Base-by-base conservation (phyloP, 2,329 filamentous ascomycete genomes). In the Monascus ruber region DNA sequence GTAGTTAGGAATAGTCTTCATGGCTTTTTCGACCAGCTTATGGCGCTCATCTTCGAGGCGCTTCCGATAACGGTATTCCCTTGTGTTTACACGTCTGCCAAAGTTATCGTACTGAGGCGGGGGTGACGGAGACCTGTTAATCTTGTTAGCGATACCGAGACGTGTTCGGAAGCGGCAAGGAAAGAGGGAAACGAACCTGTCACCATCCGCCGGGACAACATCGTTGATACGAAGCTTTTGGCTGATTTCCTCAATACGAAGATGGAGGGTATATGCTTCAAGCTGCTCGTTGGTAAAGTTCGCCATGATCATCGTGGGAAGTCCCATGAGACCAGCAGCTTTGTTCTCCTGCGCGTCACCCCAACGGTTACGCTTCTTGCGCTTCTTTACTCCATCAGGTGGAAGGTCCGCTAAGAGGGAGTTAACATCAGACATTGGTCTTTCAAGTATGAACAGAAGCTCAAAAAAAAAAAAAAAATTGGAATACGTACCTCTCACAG, bases 1-100 rank as follows among this genome's bases (percentile, higher is more conserved):
- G 65, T 98, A 98, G 78, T 95, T 95, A 71, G 91, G 89, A 65
- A 98, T 96, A 59, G 85, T 87, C 74, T 96, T 96, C 85, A 96
- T 94, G 55, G 91, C 91, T 74, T 93, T 95, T 63, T 98, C 91
- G 62, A 98, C 85, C 54, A 96, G 76, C 68, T 96, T 96, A 71
- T 98, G 91, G 50, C 91, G 88, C 70, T 98, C 91, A 62, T 98
- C 91, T 70, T 98, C 91, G 48, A 98, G 84, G 48, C 83, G 82
- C 76, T 96, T 98, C 62, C 89, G 83, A 70, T 98, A 98, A 57
- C 91, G 87, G 69, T 89, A 94, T 71, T 98, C 93, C 67, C 93
- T 81, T 42, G 93, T 98, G 68, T 98, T 98, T 69, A 96, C 86
- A 87, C 91, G 91, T 54, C 89, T 85, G 72, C 91, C 91, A 59